These are phyloP conservation scores for Mycosarcoma maydis DNA, from an alignment of 1,284 basidiomycete species.

Conservation along the genomic window DNA sequence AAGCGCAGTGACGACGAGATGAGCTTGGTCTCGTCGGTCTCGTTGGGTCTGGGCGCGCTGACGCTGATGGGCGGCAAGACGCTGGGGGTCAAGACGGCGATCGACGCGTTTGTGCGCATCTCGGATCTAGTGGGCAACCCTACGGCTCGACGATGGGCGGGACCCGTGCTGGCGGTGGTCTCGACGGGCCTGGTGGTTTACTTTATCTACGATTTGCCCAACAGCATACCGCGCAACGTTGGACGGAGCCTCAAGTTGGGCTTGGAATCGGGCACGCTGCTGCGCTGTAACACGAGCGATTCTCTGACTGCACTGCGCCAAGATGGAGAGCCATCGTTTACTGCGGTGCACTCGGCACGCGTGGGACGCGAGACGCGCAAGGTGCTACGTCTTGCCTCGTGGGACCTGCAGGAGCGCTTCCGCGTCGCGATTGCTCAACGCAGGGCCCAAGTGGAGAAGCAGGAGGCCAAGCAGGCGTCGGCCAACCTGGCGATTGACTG, in stretches of 20 bases:
- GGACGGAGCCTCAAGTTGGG: constrained; percentile 58
- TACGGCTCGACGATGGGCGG: constrained; percentile 84
- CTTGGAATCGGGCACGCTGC: constrained; percentile 25
- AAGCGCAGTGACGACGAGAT: constrained; percentile 70
- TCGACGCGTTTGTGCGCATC: constrained; percentile 60
- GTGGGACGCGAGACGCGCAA: constrained; percentile 89
- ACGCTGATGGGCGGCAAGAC: constrained; percentile 85
- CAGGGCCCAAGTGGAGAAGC: constrained; percentile 69
- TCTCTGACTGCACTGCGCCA: background rate
- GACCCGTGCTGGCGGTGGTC: constrained; percentile 79
- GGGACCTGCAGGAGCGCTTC: constrained; percentile 89
- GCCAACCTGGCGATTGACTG: constrained; percentile 53
- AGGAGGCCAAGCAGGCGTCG: constrained; percentile 58
- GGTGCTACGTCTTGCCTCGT: constrained; percentile 88
- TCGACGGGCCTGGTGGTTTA: constrained; percentile 82
- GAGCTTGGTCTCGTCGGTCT: constrained; percentile 47
- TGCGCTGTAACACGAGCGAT: constrained; percentile 12
- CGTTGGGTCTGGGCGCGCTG: constrained; percentile 74
- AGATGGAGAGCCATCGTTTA: constrained; percentile 69
- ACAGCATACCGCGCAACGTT: constrained; percentile 85
- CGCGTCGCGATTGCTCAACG: constrained; percentile 79
- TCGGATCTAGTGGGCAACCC: constrained; percentile 81
- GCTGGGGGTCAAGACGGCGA: constrained; percentile 71
- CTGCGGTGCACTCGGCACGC: constrained; percentile 77
- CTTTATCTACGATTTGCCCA: constrained; percentile 87